Evolutionary conservation across 352 stramenopile genomes (phyloP).

Genomic region (Globisporangium cederbergense): DNA sequence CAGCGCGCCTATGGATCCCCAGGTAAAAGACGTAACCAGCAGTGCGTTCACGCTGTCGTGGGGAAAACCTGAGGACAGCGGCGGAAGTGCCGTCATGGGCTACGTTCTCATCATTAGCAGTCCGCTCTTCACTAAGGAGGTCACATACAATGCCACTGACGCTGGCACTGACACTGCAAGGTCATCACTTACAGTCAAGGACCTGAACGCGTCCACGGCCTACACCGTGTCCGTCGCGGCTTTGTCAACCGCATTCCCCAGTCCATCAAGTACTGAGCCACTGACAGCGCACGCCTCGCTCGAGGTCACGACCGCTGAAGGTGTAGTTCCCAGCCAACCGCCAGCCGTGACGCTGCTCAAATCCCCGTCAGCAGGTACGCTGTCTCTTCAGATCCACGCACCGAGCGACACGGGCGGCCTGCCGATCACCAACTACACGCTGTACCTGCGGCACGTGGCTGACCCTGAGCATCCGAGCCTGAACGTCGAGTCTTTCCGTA

Average conservation of each 20-base stretch:
- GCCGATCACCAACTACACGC: slow-evolving; percentile 22
- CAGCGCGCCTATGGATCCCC: slow-evolving; percentile 24
- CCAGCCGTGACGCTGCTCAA: slow-evolving; percentile 19
- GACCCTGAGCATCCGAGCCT: background rate
- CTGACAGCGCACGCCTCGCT: slow-evolving; percentile 8
- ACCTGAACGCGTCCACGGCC: slow-evolving; percentile 29
- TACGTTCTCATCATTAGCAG: slow-evolving; percentile 19
- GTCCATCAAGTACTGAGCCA: background rate
- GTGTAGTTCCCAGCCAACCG: slow-evolving; percentile 19
- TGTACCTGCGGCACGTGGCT: slow-evolving; percentile 31
- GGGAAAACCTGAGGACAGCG: slow-evolving; percentile 31
- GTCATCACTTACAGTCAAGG: slow-evolving; percentile 15
- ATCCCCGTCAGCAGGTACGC: slow-evolving; percentile 27
- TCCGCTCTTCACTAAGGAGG: background rate
- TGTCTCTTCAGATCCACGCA: slow-evolving; percentile 31
- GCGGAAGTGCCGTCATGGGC: slow-evolving; percentile 29
- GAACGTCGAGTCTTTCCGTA: slow-evolving; percentile 6
- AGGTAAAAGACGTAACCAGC: slow-evolving; percentile 3
- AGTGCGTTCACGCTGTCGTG: slow-evolving; percentile 32
- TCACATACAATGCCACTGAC: background rate
- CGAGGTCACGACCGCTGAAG: slow-evolving; percentile 20
- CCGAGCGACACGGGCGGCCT: slow-evolving; percentile 35
- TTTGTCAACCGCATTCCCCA: slow-evolving; percentile 23
- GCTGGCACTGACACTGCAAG: background rate
- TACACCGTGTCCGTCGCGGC: slow-evolving; percentile 34